Base-by-base conservation (phyloP, 495 filamentous ascomycete genomes). In the Bathelium albidoporum region DNA sequence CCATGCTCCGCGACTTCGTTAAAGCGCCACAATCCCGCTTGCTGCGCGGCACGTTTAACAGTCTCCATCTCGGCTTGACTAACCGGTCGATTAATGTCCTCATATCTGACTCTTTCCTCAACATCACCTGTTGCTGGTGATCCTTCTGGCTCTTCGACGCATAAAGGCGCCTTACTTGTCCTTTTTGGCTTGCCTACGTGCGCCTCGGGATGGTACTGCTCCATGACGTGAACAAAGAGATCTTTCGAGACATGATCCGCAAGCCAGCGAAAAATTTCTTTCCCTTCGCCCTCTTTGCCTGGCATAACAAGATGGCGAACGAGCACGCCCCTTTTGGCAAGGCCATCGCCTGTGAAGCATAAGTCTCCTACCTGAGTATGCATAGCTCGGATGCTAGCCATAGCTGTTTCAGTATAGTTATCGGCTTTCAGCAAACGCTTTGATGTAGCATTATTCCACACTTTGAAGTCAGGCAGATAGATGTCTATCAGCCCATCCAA, bases 221-320 rank as follows among this genome's bases (percentile, higher is more conserved):
- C 87, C 88, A 76, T 76, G 60, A 76, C 71, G 60, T 78, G 70
- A 10, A 76, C 63, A 64, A 88, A 89, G 20, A 86, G 73, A 72
- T 91, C 88, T 68, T 67, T 78, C 26, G 84, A 88, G 1, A 91
- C 79, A 62, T 89, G 81, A 61, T 76, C 73, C 0, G 83, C 87
- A 32, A 91, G 75, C 81, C 85, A 91, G 59, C 70, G 74, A 77
- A 91, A 84, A 64, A 91, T 91, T 66, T 83, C 73, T 36, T 75
- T 68, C 3, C 85, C 84, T 69, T 91, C 88, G 24, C 81, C 80
- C 66, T 85, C 86, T 70, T 81, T 81, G 0, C 87, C 86, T 0
- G 87, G 89, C 88, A 91, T 91, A 5, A 91, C 87, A 0, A 93
- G 77, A 75, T 91, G 88, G 36, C 89, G 75, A 1, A 91, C 73